Conservation (phyloP, 2,329 filamentous ascomycete species). For the Aspergillus sp. region DNA sequence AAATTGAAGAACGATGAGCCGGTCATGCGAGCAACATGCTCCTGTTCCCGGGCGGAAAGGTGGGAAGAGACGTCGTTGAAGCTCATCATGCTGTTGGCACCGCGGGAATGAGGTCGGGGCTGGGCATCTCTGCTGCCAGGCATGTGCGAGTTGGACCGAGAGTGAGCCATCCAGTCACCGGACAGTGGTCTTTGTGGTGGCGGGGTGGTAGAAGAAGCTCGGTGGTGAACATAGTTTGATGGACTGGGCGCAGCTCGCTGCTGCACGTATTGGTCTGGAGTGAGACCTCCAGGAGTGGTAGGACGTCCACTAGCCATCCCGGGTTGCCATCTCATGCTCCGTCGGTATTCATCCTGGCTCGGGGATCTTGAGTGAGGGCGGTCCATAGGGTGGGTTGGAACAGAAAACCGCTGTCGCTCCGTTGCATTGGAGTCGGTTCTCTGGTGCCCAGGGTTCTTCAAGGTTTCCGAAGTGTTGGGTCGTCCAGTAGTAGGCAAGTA, state of each 20-base stretch:
- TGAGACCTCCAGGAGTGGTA: conserved; percentile 54
- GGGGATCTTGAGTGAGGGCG: conserved; percentile 35
- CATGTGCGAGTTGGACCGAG: conserved; percentile 30
- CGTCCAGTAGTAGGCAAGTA: conserved; percentile 54
- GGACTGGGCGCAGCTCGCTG: conserved; percentile 60
- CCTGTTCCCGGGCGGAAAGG: conserved; percentile 82
- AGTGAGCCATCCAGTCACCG: conserved; percentile 34
- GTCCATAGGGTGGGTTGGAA: conserved; percentile 20
- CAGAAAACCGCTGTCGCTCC: conserved; percentile 20
- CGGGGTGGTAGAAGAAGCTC: conserved; percentile 53
- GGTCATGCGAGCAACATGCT: conserved; percentile 79
- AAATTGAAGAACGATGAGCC: conserved; percentile 71
- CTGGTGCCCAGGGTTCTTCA: conserved; percentile 33
- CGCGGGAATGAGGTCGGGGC: conserved; percentile 49
- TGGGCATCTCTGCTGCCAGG: conserved; percentile 16
- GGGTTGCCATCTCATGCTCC: conserved; percentile 76
- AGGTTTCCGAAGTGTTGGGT: conserved; percentile 52
- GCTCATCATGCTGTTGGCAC: conserved; percentile 49
- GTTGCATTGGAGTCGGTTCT: conserved; percentile 28
- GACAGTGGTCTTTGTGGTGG: conserved; percentile 32
- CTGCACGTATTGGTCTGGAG: conserved; percentile 78
- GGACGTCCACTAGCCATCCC: conserved; percentile 49
- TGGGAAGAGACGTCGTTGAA: conserved; percentile 51
- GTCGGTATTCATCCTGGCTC: conserved; percentile 50
- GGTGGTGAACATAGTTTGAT: conserved; percentile 56